These are phyloP conservation scores for Entophlyctis luteolus DNA, from an alignment of 192 early-diverging fungal genomes.

Conservation along the genomic window DNA sequence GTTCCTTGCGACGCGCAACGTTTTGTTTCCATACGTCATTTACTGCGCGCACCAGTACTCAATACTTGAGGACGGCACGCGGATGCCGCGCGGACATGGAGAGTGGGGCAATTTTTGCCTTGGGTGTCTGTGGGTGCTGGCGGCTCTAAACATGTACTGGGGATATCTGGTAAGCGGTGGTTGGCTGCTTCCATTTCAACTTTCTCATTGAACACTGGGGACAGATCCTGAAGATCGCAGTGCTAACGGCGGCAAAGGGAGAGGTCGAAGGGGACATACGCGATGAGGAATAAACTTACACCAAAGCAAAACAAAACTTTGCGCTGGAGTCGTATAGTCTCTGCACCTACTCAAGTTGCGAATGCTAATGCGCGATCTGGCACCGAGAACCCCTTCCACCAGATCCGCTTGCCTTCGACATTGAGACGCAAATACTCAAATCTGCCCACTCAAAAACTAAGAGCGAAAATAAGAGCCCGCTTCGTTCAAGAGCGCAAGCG, in stretches of 20 bases:
- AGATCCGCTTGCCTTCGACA: no score
- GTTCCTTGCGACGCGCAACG: conserved; percentile 22
- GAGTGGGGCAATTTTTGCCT: conserved; percentile 23
- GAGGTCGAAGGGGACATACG: conserved; percentile 47
- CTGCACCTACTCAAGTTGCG: no score
- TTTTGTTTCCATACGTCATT: conserved; percentile 36
- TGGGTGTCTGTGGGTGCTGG: conserved; percentile 29
- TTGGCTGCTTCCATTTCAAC: neutral
- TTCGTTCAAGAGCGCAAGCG: no score
- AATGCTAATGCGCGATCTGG: no score
- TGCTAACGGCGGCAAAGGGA: conserved; percentile 35
- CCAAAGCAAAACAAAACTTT: no score
- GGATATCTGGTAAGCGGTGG: conserved; percentile 18
- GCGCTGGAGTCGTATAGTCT: no score
- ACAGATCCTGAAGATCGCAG: conserved; percentile 48
- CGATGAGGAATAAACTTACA: conserved; percentile 34
- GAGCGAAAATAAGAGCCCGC: no score
- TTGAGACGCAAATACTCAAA: no score
- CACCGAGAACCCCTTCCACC: no score
- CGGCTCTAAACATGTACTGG: conserved; percentile 25
- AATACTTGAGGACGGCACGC: conserved; percentile 24
- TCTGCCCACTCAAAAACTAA: no score
- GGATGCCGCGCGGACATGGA: conserved; percentile 18
- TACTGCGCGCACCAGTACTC: conserved; percentile 3
- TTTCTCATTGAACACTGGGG: neutral